These are phyloP conservation scores for Torulaspora pretoriensis DNA, from an alignment of 1,139 yeast genomes.

Conservation along the genomic window DNA sequence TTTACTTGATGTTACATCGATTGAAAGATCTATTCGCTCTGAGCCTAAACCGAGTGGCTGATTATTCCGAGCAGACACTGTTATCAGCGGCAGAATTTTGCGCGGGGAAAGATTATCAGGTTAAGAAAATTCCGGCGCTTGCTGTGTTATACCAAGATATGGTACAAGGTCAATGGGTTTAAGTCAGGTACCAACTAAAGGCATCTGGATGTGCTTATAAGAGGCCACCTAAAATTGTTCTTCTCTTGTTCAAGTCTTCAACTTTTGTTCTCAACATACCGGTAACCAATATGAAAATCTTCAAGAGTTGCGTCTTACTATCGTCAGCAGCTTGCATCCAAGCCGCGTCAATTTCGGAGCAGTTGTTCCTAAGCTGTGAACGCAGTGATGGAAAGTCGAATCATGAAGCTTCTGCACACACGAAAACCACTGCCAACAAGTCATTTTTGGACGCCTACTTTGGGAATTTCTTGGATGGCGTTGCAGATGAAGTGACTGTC, in stretches of 20 bases:
- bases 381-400: constrained; percentile 2
- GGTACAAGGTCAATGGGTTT: not conserved
- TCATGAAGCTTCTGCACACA: not conserved
- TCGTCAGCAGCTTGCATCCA: constrained; percentile 4
- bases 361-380: constrained; percentile 5
- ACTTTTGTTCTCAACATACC: not conserved
- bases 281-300: constrained; percentile 3
- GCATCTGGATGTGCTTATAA: not conserved
- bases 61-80: not conserved
- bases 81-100: not conserved
- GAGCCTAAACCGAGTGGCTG: not conserved
- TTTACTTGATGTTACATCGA: not conserved
- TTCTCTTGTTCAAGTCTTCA: not conserved
- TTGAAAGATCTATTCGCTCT: not conserved
- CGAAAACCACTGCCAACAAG: constrained; percentile 14
- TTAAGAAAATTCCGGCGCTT: constrained; percentile 6
- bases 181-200: not conserved
- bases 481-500: constrained; percentile 25
- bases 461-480: constrained; percentile 36
- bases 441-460: constrained; percentile 38
- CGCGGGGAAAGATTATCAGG: not conserved
- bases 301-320: constrained; percentile 1
- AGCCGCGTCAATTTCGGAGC: constrained; percentile 7
- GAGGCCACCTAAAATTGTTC: not conserved
- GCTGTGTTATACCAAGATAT: not conserved